Evolutionary conservation across 371 early-diverging fungal species (phyloP).

Genomic region (Lichtheimia hyalospora): DNA sequence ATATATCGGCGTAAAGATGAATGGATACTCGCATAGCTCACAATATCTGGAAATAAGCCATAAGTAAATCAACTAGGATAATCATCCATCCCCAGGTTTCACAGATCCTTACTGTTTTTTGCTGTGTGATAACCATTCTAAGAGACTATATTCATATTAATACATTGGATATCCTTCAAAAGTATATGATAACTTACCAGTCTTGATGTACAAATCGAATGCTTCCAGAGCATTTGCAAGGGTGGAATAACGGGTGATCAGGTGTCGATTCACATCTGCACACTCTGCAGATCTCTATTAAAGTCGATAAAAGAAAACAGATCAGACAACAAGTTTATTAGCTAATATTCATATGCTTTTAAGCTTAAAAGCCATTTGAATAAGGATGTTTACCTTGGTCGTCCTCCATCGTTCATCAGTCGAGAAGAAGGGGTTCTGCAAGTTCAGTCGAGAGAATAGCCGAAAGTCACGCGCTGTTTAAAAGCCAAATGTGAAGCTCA

Average conservation of each 20-base stretch:
- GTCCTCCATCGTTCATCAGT: conserved; percentile 25
- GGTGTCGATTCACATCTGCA: conserved; percentile 77
- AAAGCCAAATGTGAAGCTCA: too few relatives aligned
- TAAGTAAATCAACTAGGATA: too few relatives aligned
- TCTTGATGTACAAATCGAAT: conserved; percentile 88
- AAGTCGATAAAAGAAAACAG: neutral
- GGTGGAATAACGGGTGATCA: conserved; percentile 84
- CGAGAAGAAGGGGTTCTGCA: too few relatives aligned
- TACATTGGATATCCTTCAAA: neutral
- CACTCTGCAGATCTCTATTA: conserved; percentile 79
- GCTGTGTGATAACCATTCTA: conserved; percentile 87
- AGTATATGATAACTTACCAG: conserved; percentile 48
- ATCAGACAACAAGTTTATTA: neutral
- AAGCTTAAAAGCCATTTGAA: too few relatives aligned
- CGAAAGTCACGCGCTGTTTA: too few relatives aligned
- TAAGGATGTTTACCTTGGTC: conserved; percentile 17
- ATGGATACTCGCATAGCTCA: conserved; percentile 80
- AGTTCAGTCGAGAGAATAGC: too few relatives aligned
- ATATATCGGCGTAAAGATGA: conserved; percentile 75
- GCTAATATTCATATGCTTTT: neutral
- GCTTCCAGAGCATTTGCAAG: conserved; percentile 92
- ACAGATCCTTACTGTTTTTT: conserved; percentile 59
- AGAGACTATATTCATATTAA: conserved; percentile 47
- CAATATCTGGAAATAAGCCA: conserved; percentile 54
- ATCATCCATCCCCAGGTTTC: too few relatives aligned